phyloP scores from a whole-genome alignment of 2,329 filamentous ascomycete species.

The Daldinia eschscholtzii region DNA sequence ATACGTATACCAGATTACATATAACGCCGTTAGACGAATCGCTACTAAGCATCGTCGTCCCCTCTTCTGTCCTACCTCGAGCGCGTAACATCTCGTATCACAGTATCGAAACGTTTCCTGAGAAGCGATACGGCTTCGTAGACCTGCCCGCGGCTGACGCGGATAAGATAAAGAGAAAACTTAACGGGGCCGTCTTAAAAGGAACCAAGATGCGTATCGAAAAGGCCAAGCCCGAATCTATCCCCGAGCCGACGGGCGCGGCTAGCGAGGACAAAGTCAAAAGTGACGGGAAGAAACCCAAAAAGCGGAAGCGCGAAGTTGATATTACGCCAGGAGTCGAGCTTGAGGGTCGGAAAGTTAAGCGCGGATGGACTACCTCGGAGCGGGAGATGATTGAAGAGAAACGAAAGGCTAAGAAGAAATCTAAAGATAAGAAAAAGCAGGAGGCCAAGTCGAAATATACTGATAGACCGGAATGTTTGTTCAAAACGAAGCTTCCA shows the following conservation, averaged over 20 bases:
- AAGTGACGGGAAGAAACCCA: conserved; percentile 58
- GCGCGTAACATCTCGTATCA: conserved; percentile 92
- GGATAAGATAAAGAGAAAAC: conserved; percentile 90
- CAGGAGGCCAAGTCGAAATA: conserved; percentile 78
- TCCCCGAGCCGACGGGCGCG: conserved; percentile 55
- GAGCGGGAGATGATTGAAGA: conserved; percentile 62
- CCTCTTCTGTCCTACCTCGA: conserved; percentile 72
- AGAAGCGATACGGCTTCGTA: conserved; percentile 90
- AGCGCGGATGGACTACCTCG: conserved; percentile 88
- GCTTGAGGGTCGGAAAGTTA: conserved; percentile 82
- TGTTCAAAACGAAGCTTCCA: conserved; percentile 84
- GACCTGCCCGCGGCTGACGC: conserved; percentile 85
- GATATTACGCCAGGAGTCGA: conserved; percentile 74
- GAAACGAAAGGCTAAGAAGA: conserved; percentile 59
- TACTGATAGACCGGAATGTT: conserved; percentile 75
- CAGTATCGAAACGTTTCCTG: conserved; percentile 85
- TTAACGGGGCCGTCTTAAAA: conserved; percentile 87
- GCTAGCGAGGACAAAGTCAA: conserved; percentile 53
- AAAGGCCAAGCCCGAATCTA: conserved; percentile 76
- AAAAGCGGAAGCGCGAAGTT: conserved; percentile 66
- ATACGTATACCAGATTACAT: conserved; percentile 74
- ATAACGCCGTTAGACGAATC: conserved; percentile 86
- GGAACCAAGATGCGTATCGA: conserved; percentile 89
- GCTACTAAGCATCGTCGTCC: conserved; percentile 78
- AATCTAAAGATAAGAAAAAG: conserved; percentile 64